Base-by-base conservation (phyloP, 176 grass and related monocot species). In the Thalia dealbata region DNA sequence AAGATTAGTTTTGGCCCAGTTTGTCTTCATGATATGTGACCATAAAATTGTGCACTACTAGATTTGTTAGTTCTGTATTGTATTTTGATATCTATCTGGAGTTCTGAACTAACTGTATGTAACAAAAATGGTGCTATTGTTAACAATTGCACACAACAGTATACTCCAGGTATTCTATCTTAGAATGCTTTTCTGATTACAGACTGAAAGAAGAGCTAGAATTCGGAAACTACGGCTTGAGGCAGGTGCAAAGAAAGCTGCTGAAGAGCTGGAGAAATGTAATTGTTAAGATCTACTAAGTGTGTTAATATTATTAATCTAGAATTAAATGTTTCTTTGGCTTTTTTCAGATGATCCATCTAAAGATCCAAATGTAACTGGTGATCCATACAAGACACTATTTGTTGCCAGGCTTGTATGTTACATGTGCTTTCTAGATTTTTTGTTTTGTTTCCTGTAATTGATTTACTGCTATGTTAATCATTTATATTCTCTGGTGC, bases 321-420 rank as follows among this genome's bases (percentile, higher is more conserved):
- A 38, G 32, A 38, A 48, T 3, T 30, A 19, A 48, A 25, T 42
- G 21, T 64, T 69, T 18, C 26, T 46, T 9, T 58, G 14, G 41
- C 71, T 74, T 62, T 15, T 48, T 85, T 65, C 45, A 95, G 91
- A 90, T 85, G 80, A 88, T 77, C 91, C 87, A 7, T 72, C 74
- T 56, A 90, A 78, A 72, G 84, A 95, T 64, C 87, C 84, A 67
- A 88, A 86, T 61, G 67, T 70, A 68, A 95, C 91, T 18, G 82
- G 87, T 50, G 87, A 95, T 76, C 87, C 91, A 23, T 95, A 90
- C 61, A 95, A 95, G 81, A 90, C 87, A 72, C 84, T 90, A 35
- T 90, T 95, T 67, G 84, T 88, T 72, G 82, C 80, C 18, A 81
- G 84, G 50, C 82, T 95, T 74, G 87, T 90, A 81, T 83, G 91